Evolutionary conservation across 2,329 filamentous ascomycete species (phyloP), one percentile per base, ranked within the genome.

Genomic region (Coniella vitis): DNA sequence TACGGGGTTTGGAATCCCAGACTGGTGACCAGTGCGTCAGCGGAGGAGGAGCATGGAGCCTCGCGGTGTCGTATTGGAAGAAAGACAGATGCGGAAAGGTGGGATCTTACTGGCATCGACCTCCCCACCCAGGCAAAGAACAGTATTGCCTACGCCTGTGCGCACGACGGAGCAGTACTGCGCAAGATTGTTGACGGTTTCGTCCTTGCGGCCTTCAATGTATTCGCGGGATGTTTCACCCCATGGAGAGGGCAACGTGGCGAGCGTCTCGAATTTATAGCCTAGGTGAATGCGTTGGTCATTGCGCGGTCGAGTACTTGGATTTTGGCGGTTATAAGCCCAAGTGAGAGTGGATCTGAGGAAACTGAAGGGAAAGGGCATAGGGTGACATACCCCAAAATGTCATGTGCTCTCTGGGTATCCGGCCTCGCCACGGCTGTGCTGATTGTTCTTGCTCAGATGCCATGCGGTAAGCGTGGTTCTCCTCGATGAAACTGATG

Each of bases 81-180:
- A 20, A n/a, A 14, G 42, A 1, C 10, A 5, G 25, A 29, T 29
- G 25, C 25, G 10, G 12, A 4, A 21, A 4, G n/a, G 20, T 14
- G 16, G 25, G 7, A 7, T 66, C 72, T 63, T 74, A 86, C 88
- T 81, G 32, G 86, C 87, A 65, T 98, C 93, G 16, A 98, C 91
- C 70, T 98, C 93, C 31, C 93, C 93, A 21, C 89, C 93, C 1
- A 98, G 76, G 51, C 95, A 79, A 48, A 97, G 69, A 16, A 76
- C 75, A 1, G 80, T 77, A 41, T 79, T 79, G 2, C 90, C 91
- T 48, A 98, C 86, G 0, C 87, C 88, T 0, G 91, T 97, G 34
- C 84, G 82, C 1, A 95, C 90, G 17, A 98, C 80, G 3, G 90
- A 96, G 69, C 93, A 98, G 71, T 97, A 97, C 62, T 98, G 93